These are phyloP conservation scores for Cephaloascus albidus DNA, from an alignment of 805 yeast genomes.

Conservation along the genomic window DNA sequence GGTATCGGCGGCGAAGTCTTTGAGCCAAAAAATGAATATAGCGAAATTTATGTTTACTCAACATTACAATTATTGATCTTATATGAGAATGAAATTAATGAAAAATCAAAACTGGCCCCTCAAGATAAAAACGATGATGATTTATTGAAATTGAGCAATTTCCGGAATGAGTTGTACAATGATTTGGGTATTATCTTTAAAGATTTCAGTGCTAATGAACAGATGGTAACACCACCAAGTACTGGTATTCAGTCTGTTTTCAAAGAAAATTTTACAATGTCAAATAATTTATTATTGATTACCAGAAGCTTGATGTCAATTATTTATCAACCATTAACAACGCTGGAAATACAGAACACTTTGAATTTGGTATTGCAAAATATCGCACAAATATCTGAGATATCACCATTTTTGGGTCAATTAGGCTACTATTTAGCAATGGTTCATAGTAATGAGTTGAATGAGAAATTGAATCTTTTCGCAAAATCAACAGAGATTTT, in stretches of 20 bases:
- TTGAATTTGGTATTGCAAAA: not conserved
- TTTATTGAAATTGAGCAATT: not conserved
- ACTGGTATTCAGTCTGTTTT: not conserved
- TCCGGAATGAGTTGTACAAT: constrained; percentile 1
- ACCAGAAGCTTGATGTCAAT: constrained; percentile 1
- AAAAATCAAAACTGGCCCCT: constrained; percentile 1
- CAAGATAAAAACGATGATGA: constrained; percentile 1
- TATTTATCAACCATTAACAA: constrained; percentile 1
- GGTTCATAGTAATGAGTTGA: not conserved
- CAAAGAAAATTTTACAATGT: not conserved
- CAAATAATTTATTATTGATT: constrained; percentile 1
- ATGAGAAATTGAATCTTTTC: not conserved
- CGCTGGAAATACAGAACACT: constrained; percentile 1
- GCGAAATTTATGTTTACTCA: constrained; percentile 19
- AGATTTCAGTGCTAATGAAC: not conserved
- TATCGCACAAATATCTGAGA: not conserved
- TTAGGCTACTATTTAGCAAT: too few relatives aligned
- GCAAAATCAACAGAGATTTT: not conserved
- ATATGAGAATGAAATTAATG: constrained; percentile 12
- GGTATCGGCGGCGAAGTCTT: constrained; percentile 16
- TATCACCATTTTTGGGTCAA: not conserved
- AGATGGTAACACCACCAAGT: too few relatives aligned
- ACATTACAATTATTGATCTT: constrained; percentile 18
- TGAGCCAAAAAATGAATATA: constrained; percentile 9
- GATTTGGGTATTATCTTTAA: constrained; percentile 1